Base-by-base conservation (phyloP, 305 asterid genomes). In the Rubia occidens region DNA sequence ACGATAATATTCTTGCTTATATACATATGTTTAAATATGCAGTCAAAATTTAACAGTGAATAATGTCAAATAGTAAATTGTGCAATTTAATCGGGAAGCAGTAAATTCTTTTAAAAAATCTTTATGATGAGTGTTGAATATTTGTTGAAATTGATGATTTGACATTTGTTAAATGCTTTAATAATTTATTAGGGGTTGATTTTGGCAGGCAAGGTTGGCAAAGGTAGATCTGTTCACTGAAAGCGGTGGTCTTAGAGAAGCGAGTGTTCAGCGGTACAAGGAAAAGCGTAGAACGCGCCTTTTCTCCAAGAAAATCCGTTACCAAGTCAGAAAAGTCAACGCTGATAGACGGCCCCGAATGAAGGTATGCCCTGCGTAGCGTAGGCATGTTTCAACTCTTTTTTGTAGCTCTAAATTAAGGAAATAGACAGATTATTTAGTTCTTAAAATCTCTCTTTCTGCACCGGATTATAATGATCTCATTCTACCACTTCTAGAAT, bases 261-360 rank as follows among this genome's bases (percentile, higher is more conserved):
- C 96, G 4, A 85, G 96, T 14, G 93, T 88, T 58, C 69, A 70
- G n/a, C 91, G 95, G 0, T 89, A 88, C 81, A 88, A 85, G 72
- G 96, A 89, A 78, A 92, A 89, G 54, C 77, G 93, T 9, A 87
- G 86, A 0, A 82, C 85, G 1, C 85, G 96, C 0, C 84, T 88
- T 32, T 86, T 89, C 69, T 88, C 95, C 1, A 92, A 88, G 78
- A 88, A 92, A 67, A 88, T 92, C 4, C 84, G 92, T 32, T 92
- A 88, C 51, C 87, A 92, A 64, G 96, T 89, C 39, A 81, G 96
- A 11, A 92, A 92, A 83, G 86, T 89, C 78, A 92, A 92, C 44
- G 96, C 95, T 0, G 96, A 92, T 74, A 85, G 85, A 77, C 89
- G 96, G 29, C 96, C 95, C 13, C 83, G 93, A 78, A 84, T 85